Conservation (phyloP, 176 grass and related monocot genomes). For the Neostapfia colusana region DNA sequence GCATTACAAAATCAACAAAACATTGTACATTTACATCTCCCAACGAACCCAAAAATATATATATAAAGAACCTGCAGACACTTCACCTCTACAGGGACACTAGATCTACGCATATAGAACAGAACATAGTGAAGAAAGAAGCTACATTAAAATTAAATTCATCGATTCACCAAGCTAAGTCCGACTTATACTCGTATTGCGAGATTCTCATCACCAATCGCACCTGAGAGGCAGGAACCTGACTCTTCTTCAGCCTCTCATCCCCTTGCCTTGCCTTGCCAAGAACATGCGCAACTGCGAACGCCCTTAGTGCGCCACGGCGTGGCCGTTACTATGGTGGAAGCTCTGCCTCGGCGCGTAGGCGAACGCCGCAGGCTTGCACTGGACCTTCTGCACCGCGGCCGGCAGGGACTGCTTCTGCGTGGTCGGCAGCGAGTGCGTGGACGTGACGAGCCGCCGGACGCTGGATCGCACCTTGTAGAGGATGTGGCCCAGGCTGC, state of each 20-base stretch:
- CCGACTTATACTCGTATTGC: background rate
- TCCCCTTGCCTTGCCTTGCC: too few species aligned
- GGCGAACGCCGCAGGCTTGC: slow-evolving; percentile 55
- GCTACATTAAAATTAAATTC: slow-evolving; percentile 10
- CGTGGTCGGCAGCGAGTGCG: slow-evolving; percentile 56
- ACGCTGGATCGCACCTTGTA: slow-evolving; percentile 72
- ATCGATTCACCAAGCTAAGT: slow-evolving; percentile 25
- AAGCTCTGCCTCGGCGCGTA: slow-evolving; percentile 59
- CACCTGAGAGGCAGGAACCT: too few species aligned
- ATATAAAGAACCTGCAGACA: slow-evolving; percentile 38
- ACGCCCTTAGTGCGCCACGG: slow-evolving; percentile 28
- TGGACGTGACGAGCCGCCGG: slow-evolving; percentile 50
- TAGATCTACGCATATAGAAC: slow-evolving; percentile 47
- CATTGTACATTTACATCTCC: slow-evolving; percentile 56
- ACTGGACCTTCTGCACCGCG: slow-evolving; percentile 34
- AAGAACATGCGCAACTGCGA: background rate
- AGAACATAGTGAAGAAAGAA: background rate
- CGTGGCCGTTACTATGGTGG: slow-evolving; percentile 51
- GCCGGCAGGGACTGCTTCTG: slow-evolving; percentile 56
- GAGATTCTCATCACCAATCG: background rate
- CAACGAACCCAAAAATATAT: slow-evolving; percentile 55
- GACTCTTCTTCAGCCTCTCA: background rate
- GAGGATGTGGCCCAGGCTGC: slow-evolving; percentile 73
- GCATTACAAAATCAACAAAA: slow-evolving; percentile 42
- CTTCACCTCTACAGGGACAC: slow-evolving; percentile 31